Evolutionary conservation across 2,329 filamentous ascomycete species (phyloP), one percentile per base, ranked within the genome.

Genomic region (Ceratocystiopsis sp.): DNA sequence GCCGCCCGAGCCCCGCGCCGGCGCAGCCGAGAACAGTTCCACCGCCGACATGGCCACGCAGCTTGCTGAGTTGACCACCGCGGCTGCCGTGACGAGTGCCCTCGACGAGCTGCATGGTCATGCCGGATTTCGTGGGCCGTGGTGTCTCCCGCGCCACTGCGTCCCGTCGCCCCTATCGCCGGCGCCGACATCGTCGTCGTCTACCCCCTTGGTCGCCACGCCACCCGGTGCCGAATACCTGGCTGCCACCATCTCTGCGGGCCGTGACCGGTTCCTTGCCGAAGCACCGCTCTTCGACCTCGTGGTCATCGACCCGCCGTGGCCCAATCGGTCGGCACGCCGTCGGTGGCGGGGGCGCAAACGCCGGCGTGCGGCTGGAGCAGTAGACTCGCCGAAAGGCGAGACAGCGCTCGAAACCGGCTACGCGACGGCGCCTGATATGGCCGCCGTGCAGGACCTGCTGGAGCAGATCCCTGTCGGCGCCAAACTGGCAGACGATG

Each of bases 271-370:
- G 0, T 69, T 77, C 49, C 49, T 64, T 1, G 50, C 57, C 14
- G 54, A 53, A 3, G 64, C 68, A 2, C 66, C 17, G 52, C 35
- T 56, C 8, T 86, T 89, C 57, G 64, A 82, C 49, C 62, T 87
- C 38, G 65, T 87, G 35, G 57, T 86, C 9, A 61, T 87, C 17
- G 83, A 89, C 54, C 84, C 84, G 3, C 83, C 84, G 1, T 89
- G 84, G 83, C 81, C 83, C 0, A 89, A 85, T 54, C 71, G 77
- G 38, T 87, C 82, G 7, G 83, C 75, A 14, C 70, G 71, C 50
- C 42, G 49, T 1, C 44, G 49, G 9, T 40, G 48, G 4, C 44
- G 38, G 9, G 40, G 40, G 1, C 67, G 80, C 35, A 76, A 73
- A 52, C 65, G 54, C 41, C 41, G 41, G 34, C 15, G 40, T 19